phyloP scores from a whole-genome alignment of 805 yeast species.

The Monosporozyma siamensis region DNA sequence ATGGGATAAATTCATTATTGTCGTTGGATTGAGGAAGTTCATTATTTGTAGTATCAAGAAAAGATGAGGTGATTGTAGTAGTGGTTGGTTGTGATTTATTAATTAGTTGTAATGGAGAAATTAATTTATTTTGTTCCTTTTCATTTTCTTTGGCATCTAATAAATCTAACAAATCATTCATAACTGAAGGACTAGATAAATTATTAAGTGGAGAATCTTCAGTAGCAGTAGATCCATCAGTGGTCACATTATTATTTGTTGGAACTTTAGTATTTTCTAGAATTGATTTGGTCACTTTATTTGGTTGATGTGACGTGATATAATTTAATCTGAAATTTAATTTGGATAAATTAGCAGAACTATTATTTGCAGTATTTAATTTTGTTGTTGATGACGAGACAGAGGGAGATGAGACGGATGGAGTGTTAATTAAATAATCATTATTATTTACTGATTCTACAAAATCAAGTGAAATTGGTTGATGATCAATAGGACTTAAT shows the following conservation, averaged over 20 bases:
- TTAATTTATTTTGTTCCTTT: slow-evolving; percentile 3
- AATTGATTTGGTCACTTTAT: not conserved
- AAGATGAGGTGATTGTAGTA: not conserved
- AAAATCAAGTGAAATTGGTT: not conserved
- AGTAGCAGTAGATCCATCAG: not conserved
- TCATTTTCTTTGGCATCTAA: slow-evolving; percentile 14
- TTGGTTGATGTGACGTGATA: not conserved
- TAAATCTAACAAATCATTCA: slow-evolving; percentile 23
- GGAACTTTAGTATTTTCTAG: not conserved
- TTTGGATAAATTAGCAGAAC: slow-evolving; percentile 6
- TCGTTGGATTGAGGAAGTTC: no score
- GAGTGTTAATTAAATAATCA: not conserved
- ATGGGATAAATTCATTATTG: no score
- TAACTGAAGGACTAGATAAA: slow-evolving; percentile 16
- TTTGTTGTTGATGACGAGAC: slow-evolving; percentile 10
- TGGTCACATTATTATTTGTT: not conserved
- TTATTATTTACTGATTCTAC: no score
- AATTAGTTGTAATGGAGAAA: slow-evolving; percentile 1
- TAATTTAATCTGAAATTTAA: slow-evolving; percentile 4
- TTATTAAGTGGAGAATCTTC: slow-evolving; percentile 3
- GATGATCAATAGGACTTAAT: not conserved
- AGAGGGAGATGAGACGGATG: slow-evolving; percentile 3
- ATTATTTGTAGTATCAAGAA: no score
- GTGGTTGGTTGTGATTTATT: not conserved
- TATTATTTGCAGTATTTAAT: slow-evolving; percentile 10